phyloP scores from a whole-genome alignment of 148 eudicot genomes.

The Persicaria maculosa region DNA sequence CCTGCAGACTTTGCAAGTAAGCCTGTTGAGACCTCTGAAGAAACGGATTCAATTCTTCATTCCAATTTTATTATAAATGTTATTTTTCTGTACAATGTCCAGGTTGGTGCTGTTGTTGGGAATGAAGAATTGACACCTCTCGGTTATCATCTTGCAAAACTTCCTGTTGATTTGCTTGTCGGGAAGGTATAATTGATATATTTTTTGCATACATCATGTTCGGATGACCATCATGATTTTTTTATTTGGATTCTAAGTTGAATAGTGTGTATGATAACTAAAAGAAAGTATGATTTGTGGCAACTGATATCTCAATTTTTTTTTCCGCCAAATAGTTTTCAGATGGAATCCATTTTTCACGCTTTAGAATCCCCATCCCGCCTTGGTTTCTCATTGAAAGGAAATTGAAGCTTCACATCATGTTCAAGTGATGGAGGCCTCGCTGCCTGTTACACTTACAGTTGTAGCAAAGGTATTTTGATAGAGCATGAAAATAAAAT shows the following conservation, averaged over 20 bases:
- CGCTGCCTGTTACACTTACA: too few species aligned
- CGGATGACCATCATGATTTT: neutral
- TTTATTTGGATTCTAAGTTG: neutral
- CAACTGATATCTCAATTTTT: neutral
- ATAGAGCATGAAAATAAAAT: too few species aligned
- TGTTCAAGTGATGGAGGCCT: too few species aligned
- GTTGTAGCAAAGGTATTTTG: too few species aligned
- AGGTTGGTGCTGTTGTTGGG: conserved; percentile 93
- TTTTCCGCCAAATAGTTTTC: neutral
- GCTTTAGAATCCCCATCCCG: neutral
- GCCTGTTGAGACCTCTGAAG: too few species aligned
- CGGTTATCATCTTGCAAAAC: conserved; percentile 93
- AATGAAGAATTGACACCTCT: conserved; percentile 91
- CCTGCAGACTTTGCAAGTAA: conserved; percentile 52
- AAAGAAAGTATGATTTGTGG: neutral
- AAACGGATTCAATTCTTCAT: too few species aligned
- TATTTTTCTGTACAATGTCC: conserved; percentile 2
- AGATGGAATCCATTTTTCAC: neutral
- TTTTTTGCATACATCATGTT: neutral
- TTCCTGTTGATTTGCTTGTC: conserved; percentile 88
- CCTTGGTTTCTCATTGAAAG: too few species aligned
- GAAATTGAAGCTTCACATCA: neutral
- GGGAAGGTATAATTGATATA: conserved; percentile 62
- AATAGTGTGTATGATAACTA: neutral
- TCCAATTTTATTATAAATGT: neutral